A percentile compares a stretch with the other conserved stretches of the same genome.
Conservation (phyloP, 169 alveolate genomes). For the Plasmodium berghei region DNA sequence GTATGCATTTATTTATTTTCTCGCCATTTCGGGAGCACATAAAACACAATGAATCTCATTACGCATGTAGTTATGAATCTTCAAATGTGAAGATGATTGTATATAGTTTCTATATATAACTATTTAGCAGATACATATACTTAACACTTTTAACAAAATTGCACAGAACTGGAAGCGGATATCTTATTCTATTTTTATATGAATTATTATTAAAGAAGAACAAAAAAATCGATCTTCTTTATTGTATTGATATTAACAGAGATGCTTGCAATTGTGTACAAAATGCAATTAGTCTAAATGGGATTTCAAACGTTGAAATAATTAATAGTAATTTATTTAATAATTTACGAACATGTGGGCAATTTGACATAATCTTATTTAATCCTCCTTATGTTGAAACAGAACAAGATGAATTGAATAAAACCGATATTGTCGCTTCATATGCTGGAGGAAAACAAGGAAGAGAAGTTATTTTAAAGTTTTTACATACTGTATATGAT, state of each 20-base stretch:
- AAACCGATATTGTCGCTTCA: constrained; percentile 63
- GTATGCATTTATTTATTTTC: neutral
- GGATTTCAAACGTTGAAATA: constrained; percentile 56
- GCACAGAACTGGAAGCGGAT: constrained; percentile 66
- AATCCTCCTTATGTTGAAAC: constrained; percentile 75
- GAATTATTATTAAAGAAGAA: constrained; percentile 44
- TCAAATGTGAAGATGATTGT: neutral
- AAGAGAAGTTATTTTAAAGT: constrained; percentile 69
- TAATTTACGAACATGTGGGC: constrained; percentile 44
- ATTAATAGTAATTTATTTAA: constrained; percentile 36
- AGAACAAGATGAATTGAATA: constrained; percentile 61
- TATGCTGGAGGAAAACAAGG: constrained; percentile 72
- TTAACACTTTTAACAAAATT: neutral
- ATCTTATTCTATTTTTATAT: constrained; percentile 27
- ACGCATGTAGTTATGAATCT: neutral
- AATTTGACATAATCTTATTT: constrained; percentile 44
- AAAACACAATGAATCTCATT: too few species aligned
- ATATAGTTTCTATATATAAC: neutral
- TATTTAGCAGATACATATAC: neutral
- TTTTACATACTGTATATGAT: constrained; percentile 52
- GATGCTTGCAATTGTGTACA: constrained; percentile 61
- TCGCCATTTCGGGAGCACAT: too few species aligned
- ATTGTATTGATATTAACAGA: constrained; percentile 65
- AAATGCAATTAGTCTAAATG: constrained; percentile 16
- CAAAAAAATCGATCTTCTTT: constrained; percentile 26